Evolutionary conservation across 2,329 filamentous ascomycete genomes (phyloP).

Genomic region (Sarocladium kiliense): DNA sequence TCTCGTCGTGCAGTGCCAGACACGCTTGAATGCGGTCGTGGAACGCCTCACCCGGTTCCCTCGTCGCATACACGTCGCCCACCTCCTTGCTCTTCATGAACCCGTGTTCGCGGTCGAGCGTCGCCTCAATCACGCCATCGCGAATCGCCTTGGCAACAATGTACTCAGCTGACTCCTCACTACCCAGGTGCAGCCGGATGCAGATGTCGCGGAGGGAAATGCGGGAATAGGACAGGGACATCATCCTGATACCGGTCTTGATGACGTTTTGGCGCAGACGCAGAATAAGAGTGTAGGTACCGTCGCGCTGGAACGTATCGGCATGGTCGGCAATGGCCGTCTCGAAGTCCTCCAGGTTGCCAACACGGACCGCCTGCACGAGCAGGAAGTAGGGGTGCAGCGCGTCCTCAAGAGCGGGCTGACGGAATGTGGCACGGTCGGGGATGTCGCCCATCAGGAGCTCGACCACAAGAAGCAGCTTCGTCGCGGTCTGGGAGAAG

Average conservation of each 20-base stretch:
- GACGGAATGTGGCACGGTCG: slow-evolving; percentile 89
- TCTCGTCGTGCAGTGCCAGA: slow-evolving; percentile 90
- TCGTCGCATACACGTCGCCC: slow-evolving; percentile 91
- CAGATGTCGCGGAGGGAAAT: slow-evolving; percentile 97
- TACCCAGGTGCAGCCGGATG: slow-evolving; percentile 86
- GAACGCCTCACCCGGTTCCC: slow-evolving; percentile 94
- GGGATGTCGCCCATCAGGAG: slow-evolving; percentile 98
- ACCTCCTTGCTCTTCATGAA: slow-evolving; percentile 99
- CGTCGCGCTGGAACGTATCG: slow-evolving; percentile 83
- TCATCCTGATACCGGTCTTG: slow-evolving; percentile 98
- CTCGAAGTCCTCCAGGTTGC: slow-evolving; percentile 90
- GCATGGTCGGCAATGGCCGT: slow-evolving; percentile 77
- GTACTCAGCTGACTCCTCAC: slow-evolving; percentile 96
- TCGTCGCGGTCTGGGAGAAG: slow-evolving; percentile 93
- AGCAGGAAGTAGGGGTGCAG: slow-evolving; percentile 91
- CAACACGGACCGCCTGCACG: slow-evolving; percentile 93
- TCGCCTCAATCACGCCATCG: slow-evolving; percentile 95
- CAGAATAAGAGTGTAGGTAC: slow-evolving; percentile 91
- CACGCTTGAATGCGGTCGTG: slow-evolving; percentile 94
- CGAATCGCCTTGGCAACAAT: slow-evolving; percentile 98
- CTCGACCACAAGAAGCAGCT: slow-evolving; percentile 94
- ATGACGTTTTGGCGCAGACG: slow-evolving; percentile 97
- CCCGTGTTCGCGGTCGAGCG: slow-evolving; percentile 85
- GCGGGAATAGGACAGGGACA: slow-evolving; percentile 95
- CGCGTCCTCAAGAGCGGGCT: slow-evolving; percentile 78